Evolutionary conservation across 2,329 filamentous ascomycete genomes (phyloP).

Genomic region (Pleoardoris graminearum): DNA sequence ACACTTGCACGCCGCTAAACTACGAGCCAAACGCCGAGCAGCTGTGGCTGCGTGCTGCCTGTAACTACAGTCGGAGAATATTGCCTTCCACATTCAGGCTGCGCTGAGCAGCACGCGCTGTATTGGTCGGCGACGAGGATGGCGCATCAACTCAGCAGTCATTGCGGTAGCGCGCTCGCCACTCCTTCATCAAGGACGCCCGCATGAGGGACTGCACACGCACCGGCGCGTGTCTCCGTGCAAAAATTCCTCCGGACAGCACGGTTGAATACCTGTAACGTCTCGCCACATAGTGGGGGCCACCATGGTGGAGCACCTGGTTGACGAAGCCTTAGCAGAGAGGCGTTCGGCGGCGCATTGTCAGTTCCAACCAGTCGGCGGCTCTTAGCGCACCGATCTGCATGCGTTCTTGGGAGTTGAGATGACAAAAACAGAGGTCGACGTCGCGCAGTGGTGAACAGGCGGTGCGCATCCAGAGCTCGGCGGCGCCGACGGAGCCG

Average conservation of each 20-base stretch:
- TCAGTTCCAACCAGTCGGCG: slow-evolving; percentile 10
- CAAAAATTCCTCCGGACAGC: slow-evolving; percentile 1
- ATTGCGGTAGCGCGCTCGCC: neutral
- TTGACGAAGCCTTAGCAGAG: slow-evolving; percentile 4
- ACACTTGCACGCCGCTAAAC: neutral
- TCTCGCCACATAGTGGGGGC: neutral
- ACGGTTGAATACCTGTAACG: neutral
- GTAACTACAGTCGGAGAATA: slow-evolving; percentile 7
- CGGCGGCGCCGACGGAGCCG: slow-evolving; percentile 6
- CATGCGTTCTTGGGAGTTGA: neutral
- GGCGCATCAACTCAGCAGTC: neutral
- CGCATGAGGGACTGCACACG: slow-evolving; percentile 17
- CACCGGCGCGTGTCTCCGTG: neutral
- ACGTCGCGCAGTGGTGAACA: neutral
- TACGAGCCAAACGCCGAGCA: neutral
- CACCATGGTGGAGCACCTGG: neutral
- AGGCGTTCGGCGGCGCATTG: slow-evolving; percentile 10
- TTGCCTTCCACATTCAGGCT: slow-evolving; percentile 20
- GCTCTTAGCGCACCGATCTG: neutral
- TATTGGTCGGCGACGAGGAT: slow-evolving; percentile 28
- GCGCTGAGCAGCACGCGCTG: slow-evolving; percentile 10
- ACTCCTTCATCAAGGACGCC: neutral
- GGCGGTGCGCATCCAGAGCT: slow-evolving; percentile 4
- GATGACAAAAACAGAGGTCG: slow-evolving; percentile 12
- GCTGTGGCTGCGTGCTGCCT: slow-evolving; percentile 8